phyloP scores from a whole-genome alignment of 805 yeast species.

The Wickerhamia fluorescens region DNA sequence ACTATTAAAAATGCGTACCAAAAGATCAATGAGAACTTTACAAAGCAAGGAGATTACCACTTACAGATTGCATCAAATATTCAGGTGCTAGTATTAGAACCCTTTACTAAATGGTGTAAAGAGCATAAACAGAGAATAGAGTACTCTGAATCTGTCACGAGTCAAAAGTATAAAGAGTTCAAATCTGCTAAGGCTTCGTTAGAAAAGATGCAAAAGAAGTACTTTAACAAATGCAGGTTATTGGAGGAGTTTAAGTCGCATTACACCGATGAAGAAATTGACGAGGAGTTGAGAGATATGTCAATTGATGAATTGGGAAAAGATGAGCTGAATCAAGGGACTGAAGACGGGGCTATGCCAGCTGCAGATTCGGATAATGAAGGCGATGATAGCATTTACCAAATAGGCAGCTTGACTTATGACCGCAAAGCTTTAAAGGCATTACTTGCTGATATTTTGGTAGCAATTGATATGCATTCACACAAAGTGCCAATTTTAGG shows the following conservation, averaged over 20 bases:
- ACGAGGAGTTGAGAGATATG: slow-evolving; percentile 20
- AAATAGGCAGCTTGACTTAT: slow-evolving; percentile 27
- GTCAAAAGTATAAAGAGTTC: slow-evolving; percentile 45
- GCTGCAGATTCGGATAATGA: slow-evolving; percentile 6
- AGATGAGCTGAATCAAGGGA: background rate
- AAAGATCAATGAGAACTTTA: slow-evolving; percentile 49
- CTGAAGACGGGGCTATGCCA: slow-evolving; percentile 1
- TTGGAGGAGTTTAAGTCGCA: slow-evolving; percentile 57
- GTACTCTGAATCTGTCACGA: slow-evolving; percentile 49
- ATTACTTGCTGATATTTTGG: slow-evolving; percentile 31
- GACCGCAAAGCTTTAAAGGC: slow-evolving; percentile 23
- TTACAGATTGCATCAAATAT: slow-evolving; percentile 56
- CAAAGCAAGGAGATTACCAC: slow-evolving; percentile 53
- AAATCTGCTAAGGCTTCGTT: slow-evolving; percentile 40
- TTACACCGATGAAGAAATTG: slow-evolving; percentile 38
- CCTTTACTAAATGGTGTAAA: slow-evolving; percentile 67
- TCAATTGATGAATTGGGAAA: slow-evolving; percentile 7
- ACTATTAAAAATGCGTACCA: slow-evolving; percentile 57
- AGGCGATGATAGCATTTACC: slow-evolving; percentile 14
- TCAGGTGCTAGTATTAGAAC: slow-evolving; percentile 52
- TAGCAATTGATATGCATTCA: slow-evolving; percentile 42
- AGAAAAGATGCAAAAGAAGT: slow-evolving; percentile 55
- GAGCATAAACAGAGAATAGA: slow-evolving; percentile 66
- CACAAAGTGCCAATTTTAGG: slow-evolving; percentile 66
- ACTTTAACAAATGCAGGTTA: slow-evolving; percentile 70